These are phyloP conservation scores for Talaromyces marneffei DNA, from an alignment of 2,329 filamentous ascomycete species.

Conservation along the genomic window DNA sequence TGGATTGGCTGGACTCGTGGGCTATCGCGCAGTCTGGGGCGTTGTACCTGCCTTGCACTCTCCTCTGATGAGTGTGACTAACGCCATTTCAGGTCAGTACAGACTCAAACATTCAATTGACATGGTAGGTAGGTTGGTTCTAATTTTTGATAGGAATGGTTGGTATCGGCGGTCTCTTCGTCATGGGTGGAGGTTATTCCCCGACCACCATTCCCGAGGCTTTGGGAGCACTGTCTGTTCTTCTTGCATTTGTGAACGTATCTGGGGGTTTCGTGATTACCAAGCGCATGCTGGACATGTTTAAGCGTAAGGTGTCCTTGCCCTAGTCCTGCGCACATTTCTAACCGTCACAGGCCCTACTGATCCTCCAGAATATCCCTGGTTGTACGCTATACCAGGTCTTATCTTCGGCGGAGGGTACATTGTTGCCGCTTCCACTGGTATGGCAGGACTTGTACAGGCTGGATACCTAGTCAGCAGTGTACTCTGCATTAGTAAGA, in stretches of 20 bases:
- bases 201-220: slow-evolving; percentile 72
- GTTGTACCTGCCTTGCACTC: slow-evolving; percentile 78
- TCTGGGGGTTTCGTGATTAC: slow-evolving; percentile 87
- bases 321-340: slow-evolving; percentile 3
- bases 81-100: slow-evolving; percentile 70
- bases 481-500: slow-evolving; percentile 66
- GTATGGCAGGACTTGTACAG: slow-evolving; percentile 76
- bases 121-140: background rate
- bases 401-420: slow-evolving; percentile 75
- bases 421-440: slow-evolving; percentile 71
- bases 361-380: slow-evolving; percentile 81
- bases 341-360: slow-evolving; percentile 53
- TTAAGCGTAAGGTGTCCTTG: slow-evolving; percentile 54
- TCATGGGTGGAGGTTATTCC: slow-evolving; percentile 75
- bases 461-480: slow-evolving; percentile 83
- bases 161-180: slow-evolving; percentile 79
- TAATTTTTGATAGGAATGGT: slow-evolving; percentile 58
- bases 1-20: slow-evolving; percentile 74
- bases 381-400: slow-evolving; percentile 75
- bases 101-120: slow-evolving; percentile 15
- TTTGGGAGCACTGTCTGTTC: slow-evolving; percentile 72
- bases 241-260: slow-evolving; percentile 82
- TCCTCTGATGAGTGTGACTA: slow-evolving; percentile 87
- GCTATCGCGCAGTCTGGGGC: slow-evolving; percentile 84
- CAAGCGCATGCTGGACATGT: slow-evolving; percentile 91